Conservation (phyloP, 169 alveolate species). For the Plasmodium inui region DNA sequence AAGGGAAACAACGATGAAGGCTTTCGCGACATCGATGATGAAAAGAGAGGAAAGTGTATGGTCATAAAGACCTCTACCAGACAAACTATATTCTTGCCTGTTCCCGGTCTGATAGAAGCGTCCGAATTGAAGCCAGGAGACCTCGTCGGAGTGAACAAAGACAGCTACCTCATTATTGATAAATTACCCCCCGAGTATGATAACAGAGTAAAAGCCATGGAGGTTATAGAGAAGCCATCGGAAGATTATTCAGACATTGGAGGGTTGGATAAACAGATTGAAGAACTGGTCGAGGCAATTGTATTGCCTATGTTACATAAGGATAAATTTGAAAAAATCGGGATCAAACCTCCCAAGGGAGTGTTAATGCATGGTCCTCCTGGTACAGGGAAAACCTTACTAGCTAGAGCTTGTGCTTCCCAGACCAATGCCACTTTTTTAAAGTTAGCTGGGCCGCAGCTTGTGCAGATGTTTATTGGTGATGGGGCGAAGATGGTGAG, state of each 20-base stretch:
- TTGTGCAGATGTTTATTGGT: conserved; percentile 99
- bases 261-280: conserved; percentile 99
- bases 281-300: conserved; percentile 98
- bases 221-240: conserved; percentile 98
- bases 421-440: conserved; percentile 98
- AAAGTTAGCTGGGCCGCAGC: conserved; percentile 98
- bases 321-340: conserved; percentile 98
- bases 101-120: conserved; percentile 97
- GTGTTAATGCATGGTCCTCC: conserved; percentile 99
- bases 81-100: conserved; percentile 98
- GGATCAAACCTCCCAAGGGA: conserved; percentile 99
- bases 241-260: conserved; percentile 99
- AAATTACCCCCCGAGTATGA: conserved; percentile 99
- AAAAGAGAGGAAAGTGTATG: conserved; percentile 88
- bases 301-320: conserved; percentile 99
- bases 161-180: conserved; percentile 97
- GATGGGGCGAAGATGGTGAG: conserved; percentile 99
- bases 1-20: conserved; percentile 43
- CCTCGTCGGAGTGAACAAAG: conserved; percentile 99
- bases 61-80: conserved; percentile 94
- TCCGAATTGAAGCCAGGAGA: conserved; percentile 95
- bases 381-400: conserved; percentile 96
- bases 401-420: conserved; percentile 98
- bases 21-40: conserved; percentile 76
- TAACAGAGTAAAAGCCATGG: conserved; percentile 99